These are phyloP conservation scores for Pythium chondricola DNA, from an alignment of 352 stramenopile species.

Conservation along the genomic window DNA sequence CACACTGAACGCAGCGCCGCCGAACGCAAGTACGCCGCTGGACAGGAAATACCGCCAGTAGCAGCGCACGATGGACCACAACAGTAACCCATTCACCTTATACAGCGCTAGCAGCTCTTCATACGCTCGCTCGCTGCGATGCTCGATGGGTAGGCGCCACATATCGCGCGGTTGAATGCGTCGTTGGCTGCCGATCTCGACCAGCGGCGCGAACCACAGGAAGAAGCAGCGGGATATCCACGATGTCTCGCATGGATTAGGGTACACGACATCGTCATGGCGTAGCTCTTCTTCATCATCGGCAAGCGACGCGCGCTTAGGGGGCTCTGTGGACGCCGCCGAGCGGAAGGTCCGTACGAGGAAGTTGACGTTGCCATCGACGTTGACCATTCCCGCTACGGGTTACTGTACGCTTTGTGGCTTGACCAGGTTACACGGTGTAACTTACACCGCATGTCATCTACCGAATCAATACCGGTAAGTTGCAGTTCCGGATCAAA, in stretches of 20 bases:
- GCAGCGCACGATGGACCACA: constrained; percentile 13
- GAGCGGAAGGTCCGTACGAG: too few species aligned
- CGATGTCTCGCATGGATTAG: background rate
- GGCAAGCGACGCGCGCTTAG: background rate
- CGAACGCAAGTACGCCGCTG: constrained; percentile 10
- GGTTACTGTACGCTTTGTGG: background rate
- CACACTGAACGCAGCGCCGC: constrained; percentile 8
- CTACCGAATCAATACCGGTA: too few species aligned
- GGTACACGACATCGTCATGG: background rate
- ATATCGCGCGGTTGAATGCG: constrained; percentile 11
- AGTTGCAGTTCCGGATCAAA: too few species aligned
- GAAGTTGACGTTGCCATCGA: too few species aligned
- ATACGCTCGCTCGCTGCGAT: constrained; percentile 9
- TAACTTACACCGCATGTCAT: too few species aligned
- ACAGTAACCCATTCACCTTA: constrained; percentile 8
- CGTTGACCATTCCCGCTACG: background rate
- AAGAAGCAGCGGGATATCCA: constrained; percentile 15
- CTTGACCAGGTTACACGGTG: too few species aligned
- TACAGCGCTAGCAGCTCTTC: constrained; percentile 12
- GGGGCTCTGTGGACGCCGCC: too few species aligned
- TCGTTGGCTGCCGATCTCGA: constrained; percentile 7
- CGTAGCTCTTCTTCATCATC: background rate
- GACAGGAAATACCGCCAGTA: constrained; percentile 8
- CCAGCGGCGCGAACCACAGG: constrained; percentile 16
- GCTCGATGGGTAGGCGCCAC: constrained; percentile 10